phyloP scores from a whole-genome alignment of 1,284 basidiomycete species.

The Fomitiporia mediterranea region DNA sequence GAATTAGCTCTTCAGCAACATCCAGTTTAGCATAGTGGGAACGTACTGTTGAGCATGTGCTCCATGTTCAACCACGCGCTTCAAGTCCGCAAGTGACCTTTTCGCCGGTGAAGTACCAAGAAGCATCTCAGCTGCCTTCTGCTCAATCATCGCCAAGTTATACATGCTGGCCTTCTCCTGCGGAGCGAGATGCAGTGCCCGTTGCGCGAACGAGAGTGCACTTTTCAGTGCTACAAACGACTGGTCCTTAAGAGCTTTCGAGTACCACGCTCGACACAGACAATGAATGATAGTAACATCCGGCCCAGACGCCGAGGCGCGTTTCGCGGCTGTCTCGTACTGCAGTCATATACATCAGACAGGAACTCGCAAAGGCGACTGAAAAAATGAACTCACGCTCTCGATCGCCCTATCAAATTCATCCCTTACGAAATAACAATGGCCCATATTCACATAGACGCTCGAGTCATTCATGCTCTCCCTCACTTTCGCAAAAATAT shows the following conservation, averaged over 20 bases:
- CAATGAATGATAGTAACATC: constrained; percentile 73
- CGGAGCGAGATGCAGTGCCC: constrained; percentile 81
- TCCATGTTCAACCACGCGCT: constrained; percentile 76
- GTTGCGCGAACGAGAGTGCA: constrained; percentile 74
- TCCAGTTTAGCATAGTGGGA: background rate
- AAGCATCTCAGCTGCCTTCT: constrained; percentile 88
- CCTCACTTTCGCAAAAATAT: constrained; percentile 83
- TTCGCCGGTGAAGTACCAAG: constrained; percentile 69
- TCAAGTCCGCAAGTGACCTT: constrained; percentile 75
- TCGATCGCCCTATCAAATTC: constrained; percentile 94
- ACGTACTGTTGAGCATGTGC: constrained; percentile 81
- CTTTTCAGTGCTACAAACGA: constrained; percentile 75
- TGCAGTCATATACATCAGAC: constrained; percentile 29
- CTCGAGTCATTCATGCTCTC: constrained; percentile 82
- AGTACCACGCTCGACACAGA: constrained; percentile 86
- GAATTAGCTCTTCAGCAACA: background rate
- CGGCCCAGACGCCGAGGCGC: constrained; percentile 53
- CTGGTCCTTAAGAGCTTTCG: constrained; percentile 85
- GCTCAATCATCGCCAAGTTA: constrained; percentile 95
- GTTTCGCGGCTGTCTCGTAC: constrained; percentile 84
- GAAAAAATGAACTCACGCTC: constrained; percentile 58
- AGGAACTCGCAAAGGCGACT: background rate
- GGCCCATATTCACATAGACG: constrained; percentile 92
- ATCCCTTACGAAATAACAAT: constrained; percentile 86
- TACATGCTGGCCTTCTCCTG: constrained; percentile 85